Conservation (phyloP, 106 monocot genomes). For the Allium sativum region DNA sequence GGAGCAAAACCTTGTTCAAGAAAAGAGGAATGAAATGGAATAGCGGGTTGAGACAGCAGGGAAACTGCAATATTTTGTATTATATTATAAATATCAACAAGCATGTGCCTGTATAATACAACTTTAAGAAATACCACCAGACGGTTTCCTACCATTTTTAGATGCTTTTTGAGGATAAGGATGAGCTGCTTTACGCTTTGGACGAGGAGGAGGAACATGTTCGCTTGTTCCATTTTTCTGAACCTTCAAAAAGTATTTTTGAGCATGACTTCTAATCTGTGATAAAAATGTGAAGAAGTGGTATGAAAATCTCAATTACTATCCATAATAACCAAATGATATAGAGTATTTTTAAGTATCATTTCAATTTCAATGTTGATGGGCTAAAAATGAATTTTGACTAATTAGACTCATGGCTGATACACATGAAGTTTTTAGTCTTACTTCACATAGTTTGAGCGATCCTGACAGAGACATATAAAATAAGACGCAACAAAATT, state of each 20-base stretch:
- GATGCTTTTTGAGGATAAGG: slow-evolving; percentile 95
- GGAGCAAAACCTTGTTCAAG: slow-evolving; percentile 37
- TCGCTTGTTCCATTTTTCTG: slow-evolving; percentile 93
- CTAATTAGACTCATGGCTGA: no score
- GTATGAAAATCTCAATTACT: no score
- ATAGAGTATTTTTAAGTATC: background rate
- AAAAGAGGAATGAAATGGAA: slow-evolving; percentile 38
- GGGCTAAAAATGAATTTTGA: no score
- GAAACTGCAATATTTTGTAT: slow-evolving; percentile 21
- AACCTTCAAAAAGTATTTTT: slow-evolving; percentile 97
- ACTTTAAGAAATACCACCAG: background rate
- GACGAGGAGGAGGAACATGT: slow-evolving; percentile 96
- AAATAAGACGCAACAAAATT: no score
- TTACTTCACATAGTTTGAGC: no score
- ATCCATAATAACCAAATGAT: background rate
- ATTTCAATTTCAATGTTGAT: no score
- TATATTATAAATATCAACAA: background rate
- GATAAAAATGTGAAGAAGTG: background rate
- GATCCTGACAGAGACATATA: no score
- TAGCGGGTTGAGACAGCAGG: slow-evolving; percentile 28
- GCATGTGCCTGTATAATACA: background rate
- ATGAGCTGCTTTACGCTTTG: slow-evolving; percentile 96
- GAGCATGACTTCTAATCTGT: slow-evolving; percentile 84
- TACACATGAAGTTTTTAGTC: no score
- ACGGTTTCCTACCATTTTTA: slow-evolving; percentile 58